These are phyloP conservation scores for Saccharum hybrid DNA, from an alignment of 202 grass and related monocot species.

Conservation along the genomic window DNA sequence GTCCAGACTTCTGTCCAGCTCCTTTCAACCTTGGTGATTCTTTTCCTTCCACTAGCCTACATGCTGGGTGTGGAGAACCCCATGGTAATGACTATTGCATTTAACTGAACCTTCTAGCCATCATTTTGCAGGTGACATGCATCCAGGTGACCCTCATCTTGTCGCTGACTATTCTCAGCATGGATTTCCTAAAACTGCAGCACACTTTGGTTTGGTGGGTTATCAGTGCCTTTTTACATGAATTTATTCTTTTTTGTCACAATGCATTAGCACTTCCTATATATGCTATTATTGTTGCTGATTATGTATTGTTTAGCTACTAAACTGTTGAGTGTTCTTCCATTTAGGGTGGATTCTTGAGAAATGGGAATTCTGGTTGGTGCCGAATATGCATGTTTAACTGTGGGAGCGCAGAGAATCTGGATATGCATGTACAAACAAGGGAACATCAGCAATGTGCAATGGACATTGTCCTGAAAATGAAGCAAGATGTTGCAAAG, in stretches of 20 bases:
- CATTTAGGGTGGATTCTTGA: constrained; percentile 53
- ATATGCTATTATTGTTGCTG: constrained; percentile 30
- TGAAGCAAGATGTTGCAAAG: constrained; percentile 83
- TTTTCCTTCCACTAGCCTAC: constrained; percentile 45
- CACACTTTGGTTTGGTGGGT: constrained; percentile 53
- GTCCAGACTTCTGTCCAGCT: constrained; percentile 40
- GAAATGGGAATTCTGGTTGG: constrained; percentile 75
- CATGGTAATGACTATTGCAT: constrained; percentile 41
- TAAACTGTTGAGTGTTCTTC: constrained; percentile 33
- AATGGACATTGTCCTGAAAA: constrained; percentile 84
- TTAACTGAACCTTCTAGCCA: constrained; percentile 53
- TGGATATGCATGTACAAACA: constrained; percentile 84
- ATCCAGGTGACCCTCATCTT: constrained; percentile 56
- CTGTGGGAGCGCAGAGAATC: constrained; percentile 76
- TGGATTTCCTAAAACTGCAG: constrained; percentile 63
- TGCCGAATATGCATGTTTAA: constrained; percentile 87
- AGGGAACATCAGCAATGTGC: constrained; percentile 90
- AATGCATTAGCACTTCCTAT: not conserved
- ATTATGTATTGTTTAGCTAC: constrained; percentile 25
- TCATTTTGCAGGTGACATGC: constrained; percentile 50
- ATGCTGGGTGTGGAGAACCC: constrained; percentile 3
- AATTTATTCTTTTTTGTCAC: constrained; percentile 12
- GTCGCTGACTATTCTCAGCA: constrained; percentile 51
- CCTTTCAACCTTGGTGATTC: constrained; percentile 49
- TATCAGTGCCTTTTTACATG: constrained; percentile 27